Percentiles rank a stretch among this genome's conserved stretches.
These are phyloP conservation scores for Aspergillus niger DNA, from an alignment of 2,329 filamentous ascomycete species.

Conservation along the genomic window DNA sequence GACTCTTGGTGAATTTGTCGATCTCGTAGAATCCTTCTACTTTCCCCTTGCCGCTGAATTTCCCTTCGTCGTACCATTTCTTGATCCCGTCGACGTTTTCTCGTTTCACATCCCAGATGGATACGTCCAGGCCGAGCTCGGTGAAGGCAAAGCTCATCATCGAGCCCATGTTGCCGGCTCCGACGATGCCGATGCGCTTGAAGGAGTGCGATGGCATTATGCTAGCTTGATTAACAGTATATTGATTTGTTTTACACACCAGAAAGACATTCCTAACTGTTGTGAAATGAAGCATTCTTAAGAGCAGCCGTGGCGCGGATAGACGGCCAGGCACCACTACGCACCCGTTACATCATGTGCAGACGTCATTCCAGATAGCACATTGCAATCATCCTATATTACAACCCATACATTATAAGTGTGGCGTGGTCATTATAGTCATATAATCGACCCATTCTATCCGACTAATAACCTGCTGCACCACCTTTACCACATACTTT, in stretches of 20 bases:
- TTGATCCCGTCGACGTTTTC: constrained; percentile 38
- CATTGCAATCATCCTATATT: neutral
- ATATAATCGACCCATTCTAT: too few relatives aligned
- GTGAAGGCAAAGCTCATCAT: constrained; percentile 47
- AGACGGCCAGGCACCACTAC: neutral
- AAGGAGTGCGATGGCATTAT: constrained; percentile 33
- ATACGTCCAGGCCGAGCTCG: constrained; percentile 42
- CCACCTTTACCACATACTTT: too few relatives aligned
- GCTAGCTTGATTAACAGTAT: neutral
- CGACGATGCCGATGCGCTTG: constrained; percentile 43
- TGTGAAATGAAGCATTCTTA: neutral
- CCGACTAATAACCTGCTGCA: too few relatives aligned
- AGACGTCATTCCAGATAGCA: neutral
- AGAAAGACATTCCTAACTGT: too few relatives aligned
- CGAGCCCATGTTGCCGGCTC: constrained; percentile 46
- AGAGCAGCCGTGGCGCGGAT: neutral
- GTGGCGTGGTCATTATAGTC: neutral
- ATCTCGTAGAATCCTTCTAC: constrained; percentile 39
- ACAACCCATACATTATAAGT: neutral
- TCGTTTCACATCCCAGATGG: constrained; percentile 40
- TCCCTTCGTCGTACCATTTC: constrained; percentile 21
- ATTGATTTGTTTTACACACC: too few relatives aligned
- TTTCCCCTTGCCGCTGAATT: constrained; percentile 31
- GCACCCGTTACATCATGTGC: constrained; percentile 17
- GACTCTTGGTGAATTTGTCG: constrained; percentile 37